Evolutionary conservation across 1,284 basidiomycete species (phyloP), one percentile per base, ranked within the genome.

Genomic region (Marasmius fiardii): DNA sequence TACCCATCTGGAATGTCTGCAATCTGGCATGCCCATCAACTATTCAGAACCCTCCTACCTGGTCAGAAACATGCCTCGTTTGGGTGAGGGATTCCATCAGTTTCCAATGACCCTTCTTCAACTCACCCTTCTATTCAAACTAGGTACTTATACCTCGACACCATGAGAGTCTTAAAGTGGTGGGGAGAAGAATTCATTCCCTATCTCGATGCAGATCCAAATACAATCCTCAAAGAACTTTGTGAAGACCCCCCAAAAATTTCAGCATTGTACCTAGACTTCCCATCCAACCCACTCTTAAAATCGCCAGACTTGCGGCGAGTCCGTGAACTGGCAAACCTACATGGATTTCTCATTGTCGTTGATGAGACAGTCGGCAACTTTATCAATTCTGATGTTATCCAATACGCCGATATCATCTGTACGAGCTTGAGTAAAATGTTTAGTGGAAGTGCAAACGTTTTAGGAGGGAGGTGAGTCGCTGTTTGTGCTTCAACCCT

Each of bases 311-410:
- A 98, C 65, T 78, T 99, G 0, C 75, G 80, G 16, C 81, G 87
- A 11, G 75, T 99, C 18, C 81, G 94, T 49, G 67, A 75, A 18
- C 77, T 99, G 8, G 95, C 96, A 0, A 92, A 98, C 71, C 82
- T 90, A 68, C 89, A 95, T 66, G 84, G 88, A 43, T 98, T 98
- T 70, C 71, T 94, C 26, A 81, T 99, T 52, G 86, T 98, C 18
- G 78, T 99, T 24, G 96, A 99, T 68, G 96, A 99, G 69, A 98
- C 95, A 1, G 85, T 99, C 52, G 96, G 96, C 28, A 98, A 95
- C 70, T 96, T 97, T 64, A 83, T 94, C 62, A 99, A 99, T 64
- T 94, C 98, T 45, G 90, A 97, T 64, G 90, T 97, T 4, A 76
- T 97, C 3, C 89, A 88, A 3, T 93, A 86, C 61, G 92, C 90